Conservation (phyloP, 148 eudicot genomes). For the Heliamphora exappendiculata region DNA sequence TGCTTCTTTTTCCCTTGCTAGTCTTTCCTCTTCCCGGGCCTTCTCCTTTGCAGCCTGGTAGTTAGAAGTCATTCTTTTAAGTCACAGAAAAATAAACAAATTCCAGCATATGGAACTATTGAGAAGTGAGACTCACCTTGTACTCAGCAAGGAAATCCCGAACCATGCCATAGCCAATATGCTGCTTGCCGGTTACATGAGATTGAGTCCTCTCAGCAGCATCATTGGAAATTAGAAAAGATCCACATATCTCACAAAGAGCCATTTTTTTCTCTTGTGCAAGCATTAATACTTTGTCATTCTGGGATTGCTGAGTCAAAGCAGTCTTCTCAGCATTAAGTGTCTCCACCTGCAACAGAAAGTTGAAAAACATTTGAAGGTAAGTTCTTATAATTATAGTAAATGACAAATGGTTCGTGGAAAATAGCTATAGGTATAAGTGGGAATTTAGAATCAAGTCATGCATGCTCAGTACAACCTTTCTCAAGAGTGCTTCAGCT, state of each 20-base stretch:
- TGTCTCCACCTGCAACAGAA: slow-evolving; percentile 62
- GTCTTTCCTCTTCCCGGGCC: slow-evolving; percentile 80
- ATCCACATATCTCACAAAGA: slow-evolving; percentile 91
- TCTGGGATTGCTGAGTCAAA: slow-evolving; percentile 64
- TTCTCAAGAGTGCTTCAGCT: slow-evolving; percentile 99
- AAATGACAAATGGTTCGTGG: too few relatives aligned
- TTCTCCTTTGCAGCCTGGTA: slow-evolving; percentile 84
- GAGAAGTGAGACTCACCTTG: slow-evolving; percentile 43
- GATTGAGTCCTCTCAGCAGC: slow-evolving; percentile 94
- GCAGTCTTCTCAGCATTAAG: slow-evolving; percentile 78
- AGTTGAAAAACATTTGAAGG: neutral
- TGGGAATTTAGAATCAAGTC: neutral
- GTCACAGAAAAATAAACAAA: neutral
- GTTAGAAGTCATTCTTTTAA: neutral
- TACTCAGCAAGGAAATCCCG: slow-evolving; percentile 71
- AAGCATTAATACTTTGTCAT: slow-evolving; percentile 51
- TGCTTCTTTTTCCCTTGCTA: slow-evolving; percentile 75
- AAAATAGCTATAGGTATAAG: neutral
- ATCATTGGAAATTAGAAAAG: slow-evolving; percentile 89
- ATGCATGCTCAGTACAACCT: slow-evolving; percentile 36
- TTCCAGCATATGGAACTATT: neutral
- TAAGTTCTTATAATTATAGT: too few relatives aligned
- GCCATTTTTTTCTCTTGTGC: slow-evolving; percentile 99
- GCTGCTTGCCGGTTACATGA: slow-evolving; percentile 95
- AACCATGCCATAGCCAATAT: slow-evolving; percentile 91